A percentile compares a stretch with the other conserved stretches of the same genome.
Conservation (phyloP, 2,329 filamentous ascomycete species). For the Pezicula rhizophila region DNA sequence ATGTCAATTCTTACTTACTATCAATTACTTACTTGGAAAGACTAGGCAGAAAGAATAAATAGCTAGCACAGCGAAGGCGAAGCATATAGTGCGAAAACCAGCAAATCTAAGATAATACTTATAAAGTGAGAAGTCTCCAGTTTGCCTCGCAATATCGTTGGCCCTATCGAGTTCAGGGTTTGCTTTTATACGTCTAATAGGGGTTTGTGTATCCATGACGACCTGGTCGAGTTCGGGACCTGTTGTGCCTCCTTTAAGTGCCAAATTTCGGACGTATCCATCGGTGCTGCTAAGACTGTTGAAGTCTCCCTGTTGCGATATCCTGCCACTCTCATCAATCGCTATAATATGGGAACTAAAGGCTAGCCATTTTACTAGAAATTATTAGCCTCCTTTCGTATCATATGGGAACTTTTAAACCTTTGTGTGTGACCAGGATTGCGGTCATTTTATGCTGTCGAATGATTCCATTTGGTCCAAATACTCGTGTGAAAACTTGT, state of each 20-base stretch:
- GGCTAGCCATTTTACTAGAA: slow-evolving; percentile 9
- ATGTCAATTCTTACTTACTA: background rate
- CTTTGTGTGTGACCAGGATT: slow-evolving; percentile 30
- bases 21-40: slow-evolving; percentile 12
- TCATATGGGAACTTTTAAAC: background rate
- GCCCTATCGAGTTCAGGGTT: background rate
- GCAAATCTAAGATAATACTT: slow-evolving; percentile 14
- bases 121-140: slow-evolving; percentile 13
- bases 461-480: slow-evolving; percentile 14
- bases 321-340: background rate
- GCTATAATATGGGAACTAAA: slow-evolving; percentile 15
- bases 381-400: background rate
- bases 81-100: slow-evolving; percentile 6
- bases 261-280: slow-evolving; percentile 17
- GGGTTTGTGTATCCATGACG: background rate
- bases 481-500: slow-evolving; percentile 15
- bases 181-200: background rate
- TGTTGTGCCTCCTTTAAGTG: background rate
- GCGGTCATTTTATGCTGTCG: slow-evolving; percentile 26
- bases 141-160: slow-evolving; percentile 10
- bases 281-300: slow-evolving; percentile 4
- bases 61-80: slow-evolving; percentile 8
- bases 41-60: slow-evolving; percentile 6
- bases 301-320: slow-evolving; percentile 10
- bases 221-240: background rate